Base-by-base conservation (phyloP, 1,284 basidiomycete species). In the Tylopilus microsporus region DNA sequence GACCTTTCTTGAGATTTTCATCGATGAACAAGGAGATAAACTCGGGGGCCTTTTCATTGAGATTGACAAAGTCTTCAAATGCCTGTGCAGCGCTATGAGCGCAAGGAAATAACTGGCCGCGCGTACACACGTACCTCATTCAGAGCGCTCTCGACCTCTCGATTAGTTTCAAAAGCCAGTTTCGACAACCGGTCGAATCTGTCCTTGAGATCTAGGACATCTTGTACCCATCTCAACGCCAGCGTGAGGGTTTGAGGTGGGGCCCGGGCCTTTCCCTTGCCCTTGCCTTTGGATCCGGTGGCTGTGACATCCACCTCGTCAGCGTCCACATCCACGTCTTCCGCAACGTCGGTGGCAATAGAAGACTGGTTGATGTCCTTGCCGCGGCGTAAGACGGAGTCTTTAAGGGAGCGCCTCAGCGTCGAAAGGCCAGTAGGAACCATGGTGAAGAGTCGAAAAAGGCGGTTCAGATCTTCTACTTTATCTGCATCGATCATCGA, bases 21-120 rank as follows among this genome's bases (percentile, higher is more conserved):
- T 99, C 97, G 63, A 99, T 95, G 75, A 94, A 99, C 58, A 99
- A 77, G 3, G 96, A 99, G 53, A 98, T 92, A 72, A 88, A 99
- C 69, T 99, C 97, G 3, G 97, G 87, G 11, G 93, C 85, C 65
- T 92, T 90, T 51, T 85, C 82, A 69, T 98, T 94, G 43, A 81
- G 77, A 73, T 99, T 98, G 71, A 99, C 87, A 73, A 99, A 97
- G 0, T 86, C 83, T 71, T 91, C 89, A 68, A 98, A 98, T 1
- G 94, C 95, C 92, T 96, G 58, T 51, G 36, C 21, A 48, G 39
- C 59, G 36, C 48, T 48, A 52, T 60, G 36, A 60, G 46, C 30
- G 30, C 21, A 39, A 37, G 32, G 48, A 43, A 50, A 52, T 32
- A 21, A 45, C 32, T 25, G 3, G 16, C 8, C 7, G 19, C 11